Percentiles rank a stretch among this genome's conserved stretches.
Evolutionary conservation across 2,329 filamentous ascomycete genomes (phyloP).

Genomic region (Venturia pyrina): DNA sequence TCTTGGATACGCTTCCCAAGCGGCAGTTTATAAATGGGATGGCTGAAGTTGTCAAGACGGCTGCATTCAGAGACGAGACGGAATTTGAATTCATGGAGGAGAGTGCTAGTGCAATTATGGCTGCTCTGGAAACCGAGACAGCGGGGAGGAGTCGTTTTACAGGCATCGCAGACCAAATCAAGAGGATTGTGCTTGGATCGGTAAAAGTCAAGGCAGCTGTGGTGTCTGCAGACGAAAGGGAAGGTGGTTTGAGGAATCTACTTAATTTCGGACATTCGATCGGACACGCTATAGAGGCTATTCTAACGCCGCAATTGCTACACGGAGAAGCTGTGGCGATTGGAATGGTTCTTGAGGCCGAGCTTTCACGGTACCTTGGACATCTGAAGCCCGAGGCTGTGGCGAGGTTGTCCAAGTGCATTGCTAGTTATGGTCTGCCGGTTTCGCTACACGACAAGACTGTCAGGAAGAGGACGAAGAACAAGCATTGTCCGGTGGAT

Average conservation of each 20-base stretch:
- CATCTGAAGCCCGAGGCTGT: slow-evolving; percentile 79
- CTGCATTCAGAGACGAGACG: slow-evolving; percentile 84
- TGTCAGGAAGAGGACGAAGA: slow-evolving; percentile 71
- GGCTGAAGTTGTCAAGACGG: slow-evolving; percentile 97
- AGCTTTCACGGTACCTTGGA: slow-evolving; percentile 81
- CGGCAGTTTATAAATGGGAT: slow-evolving; percentile 97
- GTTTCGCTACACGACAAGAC: slow-evolving; percentile 76
- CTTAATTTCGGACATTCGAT: slow-evolving; percentile 98
- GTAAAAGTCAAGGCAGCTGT: slow-evolving; percentile 91
- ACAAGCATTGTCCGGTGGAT: slow-evolving; percentile 80
- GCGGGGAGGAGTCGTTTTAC: slow-evolving; percentile 44
- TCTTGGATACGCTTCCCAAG: slow-evolving; percentile 80
- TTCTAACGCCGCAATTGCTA: slow-evolving; percentile 87
- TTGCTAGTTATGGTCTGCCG: slow-evolving; percentile 85
- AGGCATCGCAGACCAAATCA: slow-evolving; percentile 48
- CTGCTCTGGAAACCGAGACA: slow-evolving; percentile 42
- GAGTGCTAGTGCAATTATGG: slow-evolving; percentile 67
- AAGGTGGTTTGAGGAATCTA: slow-evolving; percentile 86
- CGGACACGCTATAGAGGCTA: slow-evolving; percentile 90
- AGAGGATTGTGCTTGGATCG: slow-evolving; percentile 69
- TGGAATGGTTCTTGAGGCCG: slow-evolving; percentile 97
- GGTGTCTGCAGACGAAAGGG: slow-evolving; percentile 87
- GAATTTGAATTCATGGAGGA: slow-evolving; percentile 80
- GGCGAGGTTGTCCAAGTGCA: slow-evolving; percentile 81
- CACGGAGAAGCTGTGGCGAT: slow-evolving; percentile 95